Evolutionary conservation across 352 stramenopile genomes (phyloP).

Genomic region (Pythium phragmitis): DNA sequence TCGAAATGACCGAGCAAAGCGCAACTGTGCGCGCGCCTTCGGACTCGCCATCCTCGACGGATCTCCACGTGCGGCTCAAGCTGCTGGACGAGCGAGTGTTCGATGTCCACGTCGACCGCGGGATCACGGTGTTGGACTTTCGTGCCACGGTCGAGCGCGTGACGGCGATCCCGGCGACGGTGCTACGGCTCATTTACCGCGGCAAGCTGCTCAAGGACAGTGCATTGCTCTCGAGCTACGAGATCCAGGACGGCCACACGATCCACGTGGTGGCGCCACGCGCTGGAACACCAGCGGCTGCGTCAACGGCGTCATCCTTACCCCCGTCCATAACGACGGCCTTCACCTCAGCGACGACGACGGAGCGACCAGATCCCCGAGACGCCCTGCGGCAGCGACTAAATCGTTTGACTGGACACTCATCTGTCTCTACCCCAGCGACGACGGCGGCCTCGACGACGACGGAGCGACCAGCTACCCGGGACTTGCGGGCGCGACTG

Average conservation of each 20-base stretch:
- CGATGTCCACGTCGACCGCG: slow-evolving; percentile 42
- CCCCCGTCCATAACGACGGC: neutral
- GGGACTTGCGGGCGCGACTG: slow-evolving; percentile 16
- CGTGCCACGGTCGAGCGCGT: slow-evolving; percentile 49
- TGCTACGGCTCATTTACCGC: slow-evolving; percentile 92
- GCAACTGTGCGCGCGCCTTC: slow-evolving; percentile 9
- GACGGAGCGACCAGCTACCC: slow-evolving; percentile 1
- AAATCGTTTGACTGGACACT: slow-evolving; percentile 2
- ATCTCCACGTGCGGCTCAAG: slow-evolving; percentile 65
- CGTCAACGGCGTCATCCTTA: neutral
- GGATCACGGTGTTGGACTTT: slow-evolving; percentile 63
- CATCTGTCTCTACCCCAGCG: neutral
- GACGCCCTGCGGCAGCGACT: slow-evolving; percentile 9
- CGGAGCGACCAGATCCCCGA: slow-evolving; percentile 10
- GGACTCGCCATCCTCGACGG: neutral
- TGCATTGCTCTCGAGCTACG: slow-evolving; percentile 64
- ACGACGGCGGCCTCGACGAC: slow-evolving; percentile 4
- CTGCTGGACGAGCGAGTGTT: slow-evolving; percentile 80
- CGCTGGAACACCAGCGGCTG: neutral
- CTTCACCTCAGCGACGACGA: neutral
- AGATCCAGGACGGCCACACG: slow-evolving; percentile 91
- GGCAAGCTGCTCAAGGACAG: slow-evolving; percentile 88
- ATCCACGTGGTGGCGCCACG: slow-evolving; percentile 87
- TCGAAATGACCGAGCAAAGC: slow-evolving; percentile 9
- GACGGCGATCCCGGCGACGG: slow-evolving; percentile 53